Percentiles rank a stretch among this genome's conserved stretches.
phyloP scores from a whole-genome alignment of 192 early-diverging fungal genomes.

The Backusella liffmaniae region DNA sequence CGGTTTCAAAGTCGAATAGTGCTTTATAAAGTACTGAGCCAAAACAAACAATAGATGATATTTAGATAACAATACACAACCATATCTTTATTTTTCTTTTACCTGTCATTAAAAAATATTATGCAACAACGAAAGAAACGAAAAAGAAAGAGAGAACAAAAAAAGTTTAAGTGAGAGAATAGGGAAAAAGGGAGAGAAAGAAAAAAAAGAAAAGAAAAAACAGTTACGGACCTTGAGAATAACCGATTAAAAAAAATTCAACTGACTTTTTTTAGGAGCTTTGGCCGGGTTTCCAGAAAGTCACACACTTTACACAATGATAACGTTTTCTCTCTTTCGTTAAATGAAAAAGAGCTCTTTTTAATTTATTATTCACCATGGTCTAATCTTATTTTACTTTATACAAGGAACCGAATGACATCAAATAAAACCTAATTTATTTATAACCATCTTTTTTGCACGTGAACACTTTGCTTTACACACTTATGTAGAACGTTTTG shows the following conservation, averaged over 20 bases:
- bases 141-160: background rate
- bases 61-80: background rate
- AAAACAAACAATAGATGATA: background rate
- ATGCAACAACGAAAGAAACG: background rate
- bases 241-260: background rate
- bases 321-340: background rate
- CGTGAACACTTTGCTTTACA: background rate
- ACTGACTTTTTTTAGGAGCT: background rate
- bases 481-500: background rate
- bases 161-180: background rate
- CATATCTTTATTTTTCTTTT: background rate
- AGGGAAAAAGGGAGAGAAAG: background rate
- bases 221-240: background rate
- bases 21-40: conserved; percentile 28
- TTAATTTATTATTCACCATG: background rate
- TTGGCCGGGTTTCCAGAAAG: background rate
- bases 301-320: background rate
- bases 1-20: conserved; percentile 51
- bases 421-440: background rate
- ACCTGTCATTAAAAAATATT: background rate
- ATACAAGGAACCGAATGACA: background rate
- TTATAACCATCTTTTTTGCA: background rate
- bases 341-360: background rate
- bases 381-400: background rate
- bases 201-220: background rate